Percentiles rank a stretch among this genome's conserved stretches.
phyloP scores from a whole-genome alignment of 129 eudicot genomes.

The Saposhnikovia divaricata region DNA sequence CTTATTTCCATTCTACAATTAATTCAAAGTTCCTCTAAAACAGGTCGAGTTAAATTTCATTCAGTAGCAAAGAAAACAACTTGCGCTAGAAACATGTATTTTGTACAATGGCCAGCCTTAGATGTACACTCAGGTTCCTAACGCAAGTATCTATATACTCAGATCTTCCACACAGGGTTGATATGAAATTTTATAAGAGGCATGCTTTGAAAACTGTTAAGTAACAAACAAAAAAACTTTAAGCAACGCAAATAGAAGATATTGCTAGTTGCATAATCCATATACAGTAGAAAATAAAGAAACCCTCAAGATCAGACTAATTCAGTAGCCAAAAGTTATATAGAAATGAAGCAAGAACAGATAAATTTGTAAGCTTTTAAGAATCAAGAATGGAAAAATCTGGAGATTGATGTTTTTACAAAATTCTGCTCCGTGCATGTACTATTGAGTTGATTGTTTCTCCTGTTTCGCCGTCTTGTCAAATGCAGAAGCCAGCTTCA shows the following conservation, averaged over 20 bases:
- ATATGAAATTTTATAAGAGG: no score
- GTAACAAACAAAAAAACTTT: not conserved
- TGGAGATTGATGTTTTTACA: not conserved
- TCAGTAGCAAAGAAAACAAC: not conserved
- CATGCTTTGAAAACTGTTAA: not conserved
- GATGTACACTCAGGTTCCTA: not conserved
- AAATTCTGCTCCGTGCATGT: not conserved
- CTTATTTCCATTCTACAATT: not conserved
- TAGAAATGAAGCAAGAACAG: not conserved
- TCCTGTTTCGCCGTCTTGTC: not conserved
- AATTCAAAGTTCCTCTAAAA: not conserved
- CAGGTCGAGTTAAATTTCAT: not conserved
- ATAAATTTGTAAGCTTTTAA: not conserved
- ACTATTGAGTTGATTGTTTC: not conserved
- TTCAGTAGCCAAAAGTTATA: not conserved
- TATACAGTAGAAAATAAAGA: not conserved
- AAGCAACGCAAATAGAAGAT: not conserved
- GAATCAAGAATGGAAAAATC: not conserved
- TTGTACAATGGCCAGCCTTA: not conserved
- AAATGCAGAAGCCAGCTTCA: slow-evolving; percentile 83
- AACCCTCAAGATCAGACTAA: not conserved
- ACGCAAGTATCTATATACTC: not conserved
- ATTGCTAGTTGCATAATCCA: not conserved
- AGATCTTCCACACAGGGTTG: not conserved
- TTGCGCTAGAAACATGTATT: not conserved